Conservation (phyloP, 805 yeast genomes). For the Saccharomycopsis fermentans region DNA sequence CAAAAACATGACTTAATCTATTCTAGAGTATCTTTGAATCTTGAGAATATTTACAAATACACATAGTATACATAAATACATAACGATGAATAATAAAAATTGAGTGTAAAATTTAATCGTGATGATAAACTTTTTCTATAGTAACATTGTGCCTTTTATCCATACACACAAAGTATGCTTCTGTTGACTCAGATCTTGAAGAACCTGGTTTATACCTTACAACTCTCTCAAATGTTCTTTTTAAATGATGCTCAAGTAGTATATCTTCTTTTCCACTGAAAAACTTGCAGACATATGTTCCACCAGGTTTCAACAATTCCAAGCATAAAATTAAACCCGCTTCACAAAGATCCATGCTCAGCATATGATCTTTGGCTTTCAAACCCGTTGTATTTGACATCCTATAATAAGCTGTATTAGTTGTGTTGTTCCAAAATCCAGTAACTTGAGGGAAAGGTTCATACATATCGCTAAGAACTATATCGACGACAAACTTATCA, state of each 20-base stretch:
- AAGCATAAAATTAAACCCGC: constrained; percentile 77
- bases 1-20: too few species aligned
- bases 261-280: constrained; percentile 76
- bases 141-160: constrained; percentile 31
- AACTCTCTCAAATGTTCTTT: constrained; percentile 51
- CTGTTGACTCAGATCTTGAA: constrained; percentile 69
- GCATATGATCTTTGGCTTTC: constrained; percentile 67
- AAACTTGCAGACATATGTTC: constrained; percentile 72
- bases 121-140: constrained; percentile 31
- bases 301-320: constrained; percentile 59
- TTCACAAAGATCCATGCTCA: constrained; percentile 68
- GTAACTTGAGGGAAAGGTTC: constrained; percentile 46
- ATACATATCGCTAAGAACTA: constrained; percentile 76
- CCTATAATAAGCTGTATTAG: constrained; percentile 79
- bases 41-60: too few species aligned
- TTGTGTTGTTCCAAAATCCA: constrained; percentile 49
- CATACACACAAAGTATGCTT: constrained; percentile 70
- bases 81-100: not conserved
- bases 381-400: constrained; percentile 88
- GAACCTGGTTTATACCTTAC: constrained; percentile 71
- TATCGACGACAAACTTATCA: constrained; percentile 34
- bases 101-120: not conserved
- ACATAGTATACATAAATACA: too few species aligned
- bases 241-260: constrained; percentile 48
- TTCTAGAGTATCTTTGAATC: too few species aligned